Evolutionary conservation across 768 basidiomycete genomes (phyloP).

Genomic region (Lactarius quietus): DNA sequence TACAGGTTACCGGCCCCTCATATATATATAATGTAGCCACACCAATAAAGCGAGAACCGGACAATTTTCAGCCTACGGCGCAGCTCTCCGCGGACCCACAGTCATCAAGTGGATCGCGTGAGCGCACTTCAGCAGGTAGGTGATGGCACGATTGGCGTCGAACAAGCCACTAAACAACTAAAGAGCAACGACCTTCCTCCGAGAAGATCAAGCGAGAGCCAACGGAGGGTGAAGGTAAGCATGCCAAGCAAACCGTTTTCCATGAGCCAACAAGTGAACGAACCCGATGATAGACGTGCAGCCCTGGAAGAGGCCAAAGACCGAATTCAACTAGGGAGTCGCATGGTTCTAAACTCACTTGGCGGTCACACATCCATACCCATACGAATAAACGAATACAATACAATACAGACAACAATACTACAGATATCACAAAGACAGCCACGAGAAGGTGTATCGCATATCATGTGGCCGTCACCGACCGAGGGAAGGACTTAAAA

Average conservation of each 20-base stretch:
- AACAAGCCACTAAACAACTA: not conserved
- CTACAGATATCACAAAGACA: not conserved
- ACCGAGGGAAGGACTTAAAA: constrained; percentile 2
- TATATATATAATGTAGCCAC: not conserved
- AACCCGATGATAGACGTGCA: constrained; percentile 4
- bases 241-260: not conserved
- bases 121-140: constrained; percentile 11
- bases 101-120: not conserved
- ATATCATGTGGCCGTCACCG: not conserved
- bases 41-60: not conserved
- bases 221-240: constrained; percentile 9
- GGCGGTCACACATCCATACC: not conserved
- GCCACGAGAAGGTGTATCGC: too few species aligned
- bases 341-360: not conserved
- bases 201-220: constrained; percentile 7
- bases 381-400: not conserved
- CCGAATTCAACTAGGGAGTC: constrained; percentile 4
- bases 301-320: constrained; percentile 16
- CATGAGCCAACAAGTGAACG: not conserved
- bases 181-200: constrained; percentile 9
- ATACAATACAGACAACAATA: not conserved
- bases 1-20: not conserved
- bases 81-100: not conserved
- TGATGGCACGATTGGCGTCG: not conserved
- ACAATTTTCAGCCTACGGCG: not conserved